Evolutionary conservation across 2,329 filamentous ascomycete genomes (phyloP).

Genomic region (Fusarium subtropicale): DNA sequence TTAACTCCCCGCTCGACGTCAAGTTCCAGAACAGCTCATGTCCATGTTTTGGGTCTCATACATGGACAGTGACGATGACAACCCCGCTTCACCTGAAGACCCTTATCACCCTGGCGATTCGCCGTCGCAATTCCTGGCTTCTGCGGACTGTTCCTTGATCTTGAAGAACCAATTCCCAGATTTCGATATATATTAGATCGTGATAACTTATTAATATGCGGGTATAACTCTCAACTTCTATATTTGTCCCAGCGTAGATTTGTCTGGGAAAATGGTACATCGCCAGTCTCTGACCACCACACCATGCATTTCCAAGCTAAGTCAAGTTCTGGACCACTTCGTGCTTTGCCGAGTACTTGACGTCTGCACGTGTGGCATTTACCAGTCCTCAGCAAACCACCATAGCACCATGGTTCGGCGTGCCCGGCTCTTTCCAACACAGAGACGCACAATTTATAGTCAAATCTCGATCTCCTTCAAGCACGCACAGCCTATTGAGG

Average conservation of each 20-base stretch:
- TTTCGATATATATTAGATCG: conserved; percentile 33
- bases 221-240: conserved; percentile 24
- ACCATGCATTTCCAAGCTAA: conserved; percentile 20
- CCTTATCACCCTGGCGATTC: conserved; percentile 23
- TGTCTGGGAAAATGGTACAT: conserved; percentile 10
- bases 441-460: conserved; percentile 10
- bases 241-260: conserved; percentile 7
- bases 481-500: conserved; percentile 17
- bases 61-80: conserved; percentile 2
- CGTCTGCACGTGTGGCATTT: conserved; percentile 32
- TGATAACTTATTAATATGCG: conserved; percentile 24
- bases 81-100: conserved; percentile 37
- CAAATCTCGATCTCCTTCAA: conserved; percentile 32
- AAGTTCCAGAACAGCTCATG: conserved; percentile 30
- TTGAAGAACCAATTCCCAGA: conserved; percentile 19
- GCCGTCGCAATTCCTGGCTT: conserved; percentile 17
- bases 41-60: conserved; percentile 8
- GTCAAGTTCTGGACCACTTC: conserved; percentile 10
- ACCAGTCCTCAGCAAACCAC: conserved; percentile 12
- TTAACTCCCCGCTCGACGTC: conserved; percentile 28
- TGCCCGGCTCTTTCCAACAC: conserved; percentile 12
- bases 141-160: conserved; percentile 28
- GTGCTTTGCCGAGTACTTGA: conserved; percentile 24
- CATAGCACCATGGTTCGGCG: conserved; percentile 13
- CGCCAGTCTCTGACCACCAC: conserved; percentile 23